Percentiles rank a stretch among this genome's conserved stretches.
Evolutionary conservation across 768 basidiomycete species (phyloP).

Genomic region (Boletus rex-veris): DNA sequence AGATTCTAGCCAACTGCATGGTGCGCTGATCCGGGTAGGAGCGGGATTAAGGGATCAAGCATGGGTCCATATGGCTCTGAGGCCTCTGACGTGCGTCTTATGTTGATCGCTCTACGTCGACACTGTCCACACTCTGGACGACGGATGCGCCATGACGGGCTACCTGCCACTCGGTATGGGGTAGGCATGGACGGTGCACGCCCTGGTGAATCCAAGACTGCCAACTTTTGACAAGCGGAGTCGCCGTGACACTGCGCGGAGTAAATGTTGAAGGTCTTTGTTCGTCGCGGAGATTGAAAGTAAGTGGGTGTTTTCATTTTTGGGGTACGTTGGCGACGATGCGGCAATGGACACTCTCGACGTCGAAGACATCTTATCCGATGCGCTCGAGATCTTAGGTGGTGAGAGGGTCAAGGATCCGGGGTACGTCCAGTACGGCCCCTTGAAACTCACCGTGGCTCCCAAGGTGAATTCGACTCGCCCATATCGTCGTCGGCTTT

Average conservation of each 20-base stretch:
- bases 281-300: constrained; percentile 28
- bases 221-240: not conserved
- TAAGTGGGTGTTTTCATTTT: not conserved
- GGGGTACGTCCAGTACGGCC: constrained; percentile 49
- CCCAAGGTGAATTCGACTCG: constrained; percentile 41
- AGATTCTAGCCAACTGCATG: not conserved
- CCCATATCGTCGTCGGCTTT: not conserved
- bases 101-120: too few species aligned
- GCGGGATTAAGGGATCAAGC: constrained; percentile 3
- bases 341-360: constrained; percentile 5
- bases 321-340: not conserved
- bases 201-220: too few species aligned
- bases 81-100: too few species aligned
- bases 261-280: not conserved
- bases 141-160: too few species aligned
- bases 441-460: constrained; percentile 51
- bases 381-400: constrained; percentile 51
- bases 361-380: constrained; percentile 51
- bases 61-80: not conserved
- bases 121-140: too few species aligned
- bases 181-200: too few species aligned
- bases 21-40: not conserved
- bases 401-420: constrained; percentile 42
- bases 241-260: constrained; percentile 12
- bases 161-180: too few species aligned